A percentile compares a stretch with the other conserved stretches of the same genome.
Evolutionary conservation across 2,329 filamentous ascomycete species (phyloP).

Genomic region (Aspergillus sp.): DNA sequence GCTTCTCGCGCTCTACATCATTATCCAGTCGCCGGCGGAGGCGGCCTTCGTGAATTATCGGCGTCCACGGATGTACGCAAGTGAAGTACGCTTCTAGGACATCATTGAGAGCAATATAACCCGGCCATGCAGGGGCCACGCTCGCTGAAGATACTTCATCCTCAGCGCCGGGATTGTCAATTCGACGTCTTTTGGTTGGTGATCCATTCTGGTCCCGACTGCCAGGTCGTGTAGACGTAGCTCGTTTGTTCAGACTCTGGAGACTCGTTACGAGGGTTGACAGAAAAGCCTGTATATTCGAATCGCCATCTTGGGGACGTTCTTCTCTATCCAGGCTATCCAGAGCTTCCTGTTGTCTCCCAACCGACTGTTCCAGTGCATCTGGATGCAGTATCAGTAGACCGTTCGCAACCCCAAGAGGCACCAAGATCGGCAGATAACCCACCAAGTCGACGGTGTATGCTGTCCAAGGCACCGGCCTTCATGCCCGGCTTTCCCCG

Average conservation of each 20-base stretch:
- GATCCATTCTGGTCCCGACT: background rate
- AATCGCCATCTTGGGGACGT: background rate
- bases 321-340: background rate
- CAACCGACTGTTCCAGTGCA: slow-evolving; percentile 10
- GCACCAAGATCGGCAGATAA: slow-evolving; percentile 4
- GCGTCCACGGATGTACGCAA: slow-evolving; percentile 44
- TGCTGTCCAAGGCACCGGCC: slow-evolving; percentile 36
- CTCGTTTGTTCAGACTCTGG: background rate
- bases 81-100: slow-evolving; percentile 40
- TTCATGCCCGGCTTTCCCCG: slow-evolving; percentile 40
- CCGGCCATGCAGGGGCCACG: slow-evolving; percentile 1
- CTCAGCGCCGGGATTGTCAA: slow-evolving; percentile 1
- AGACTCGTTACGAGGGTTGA: slow-evolving; percentile 2
- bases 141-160: background rate
- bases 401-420: background rate
- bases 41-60: slow-evolving; percentile 36
- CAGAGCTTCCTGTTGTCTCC: background rate
- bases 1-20: slow-evolving; percentile 16
- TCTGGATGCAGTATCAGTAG: background rate
- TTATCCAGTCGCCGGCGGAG: slow-evolving; percentile 25
- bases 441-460: slow-evolving; percentile 34
- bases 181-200: slow-evolving; percentile 9
- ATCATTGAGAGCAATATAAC: slow-evolving; percentile 22
- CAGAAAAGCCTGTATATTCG: background rate
- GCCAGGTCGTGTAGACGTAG: background rate